Percentiles rank a stretch among this genome's conserved stretches.
Evolutionary conservation across 805 yeast genomes (phyloP).

Genomic region (Sugiyamaella chiloensis): DNA sequence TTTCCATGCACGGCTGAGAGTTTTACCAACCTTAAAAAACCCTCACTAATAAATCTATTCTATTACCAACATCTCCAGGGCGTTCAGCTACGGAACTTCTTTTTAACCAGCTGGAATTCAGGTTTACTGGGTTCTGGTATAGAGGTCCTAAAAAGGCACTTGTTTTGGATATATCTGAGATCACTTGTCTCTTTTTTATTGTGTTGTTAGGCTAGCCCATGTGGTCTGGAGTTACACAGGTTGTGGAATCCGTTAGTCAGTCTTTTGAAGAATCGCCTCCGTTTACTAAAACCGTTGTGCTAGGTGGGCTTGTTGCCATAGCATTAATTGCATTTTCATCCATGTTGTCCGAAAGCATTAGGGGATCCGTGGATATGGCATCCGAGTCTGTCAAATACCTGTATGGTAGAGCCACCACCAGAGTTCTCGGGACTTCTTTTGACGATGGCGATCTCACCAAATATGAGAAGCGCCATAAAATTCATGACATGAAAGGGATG

Average conservation of each 20-base stretch:
- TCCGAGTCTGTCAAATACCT: conserved; percentile 29
- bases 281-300: not conserved
- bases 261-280: not conserved
- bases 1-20: no score
- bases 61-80: no score
- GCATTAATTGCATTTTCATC: conserved; percentile 3
- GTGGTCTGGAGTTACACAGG: no score
- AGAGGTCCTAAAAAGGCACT: no score
- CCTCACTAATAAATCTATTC: no score
- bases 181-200: no score
- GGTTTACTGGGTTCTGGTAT: no score
- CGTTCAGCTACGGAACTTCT: no score
- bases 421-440: conserved; percentile 14
- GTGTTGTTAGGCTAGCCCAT: no score
- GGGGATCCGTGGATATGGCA: conserved; percentile 35
- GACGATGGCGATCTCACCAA: conserved; percentile 15
- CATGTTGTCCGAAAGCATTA: conserved; percentile 33
- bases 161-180: no score
- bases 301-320: conserved; percentile 8
- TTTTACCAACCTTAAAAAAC: no score
- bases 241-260: not conserved
- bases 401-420: conserved; percentile 28
- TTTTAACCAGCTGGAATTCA: no score
- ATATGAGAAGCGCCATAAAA: conserved; percentile 9
- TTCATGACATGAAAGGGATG: conserved; percentile 14